phyloP scores from a whole-genome alignment of 768 basidiomycete species.

The Panaeolus papilionaceus region DNA sequence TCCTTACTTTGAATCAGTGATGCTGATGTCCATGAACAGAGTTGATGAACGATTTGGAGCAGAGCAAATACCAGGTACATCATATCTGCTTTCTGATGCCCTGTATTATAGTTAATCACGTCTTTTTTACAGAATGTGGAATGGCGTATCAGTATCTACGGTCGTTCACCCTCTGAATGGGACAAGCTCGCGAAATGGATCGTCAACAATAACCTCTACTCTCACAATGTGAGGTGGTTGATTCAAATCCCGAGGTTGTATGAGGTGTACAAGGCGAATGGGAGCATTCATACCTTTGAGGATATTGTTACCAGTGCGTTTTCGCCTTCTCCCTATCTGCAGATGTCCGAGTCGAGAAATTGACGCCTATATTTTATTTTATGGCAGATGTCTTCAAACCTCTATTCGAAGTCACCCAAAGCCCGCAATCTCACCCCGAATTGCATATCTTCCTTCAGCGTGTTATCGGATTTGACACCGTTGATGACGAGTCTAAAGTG shows the following conservation, averaged over 20 bases:
- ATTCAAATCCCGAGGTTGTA: conserved; percentile 96
- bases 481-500: conserved; percentile 96
- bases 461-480: conserved; percentile 97
- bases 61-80: conserved; percentile 94
- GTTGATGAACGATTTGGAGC: conserved; percentile 96
- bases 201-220: conserved; percentile 89
- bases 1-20: not conserved
- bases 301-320: conserved; percentile 88
- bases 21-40: conserved; percentile 52
- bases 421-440: conserved; percentile 90
- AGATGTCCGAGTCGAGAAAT: not conserved
- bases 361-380: conserved; percentile 5
- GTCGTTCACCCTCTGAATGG: conserved; percentile 86
- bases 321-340: not conserved
- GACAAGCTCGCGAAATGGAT: conserved; percentile 99
- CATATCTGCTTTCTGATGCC: too few relatives aligned
- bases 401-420: conserved; percentile 94
- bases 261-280: conserved; percentile 92
- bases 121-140: conserved; percentile 75
- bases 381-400: conserved; percentile 87
- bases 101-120: too few relatives aligned
- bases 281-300: conserved; percentile 84
- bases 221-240: conserved; percentile 98
- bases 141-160: conserved; percentile 97
- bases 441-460: conserved; percentile 95